Base-by-base conservation (phyloP, 805 yeast genomes). In the Ogataea methylovora region DNA sequence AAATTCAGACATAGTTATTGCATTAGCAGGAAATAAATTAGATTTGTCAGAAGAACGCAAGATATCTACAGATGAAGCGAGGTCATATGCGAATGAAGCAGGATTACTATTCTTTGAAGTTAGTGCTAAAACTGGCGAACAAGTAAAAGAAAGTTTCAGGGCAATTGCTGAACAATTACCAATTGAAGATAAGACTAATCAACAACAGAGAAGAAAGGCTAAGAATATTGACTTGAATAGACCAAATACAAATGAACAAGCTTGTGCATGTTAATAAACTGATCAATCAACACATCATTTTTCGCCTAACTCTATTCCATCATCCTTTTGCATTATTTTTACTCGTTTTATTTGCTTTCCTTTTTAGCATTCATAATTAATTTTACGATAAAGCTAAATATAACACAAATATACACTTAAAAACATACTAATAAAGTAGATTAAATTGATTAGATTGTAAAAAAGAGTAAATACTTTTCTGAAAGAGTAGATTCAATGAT, bases 21-120 rank as follows among this genome's bases (percentile, higher is more conserved):
- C 90, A 23, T 56, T 83, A 26, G 84, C 79, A n/a, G 94, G 88
- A n/a, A 83, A 83, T 51, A 83, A 83, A 50, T 46, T 67, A 2
- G 94, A 83, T 59, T 60, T 83, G 43, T 69, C 54, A 12, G 60
- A 56, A 4, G 67, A 69, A 24, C 63, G 87, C 42, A 54, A 68
- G 40, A 67, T 73, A 8, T 47, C 53, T 4, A 52, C 44, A 22
- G 66, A 60, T 11, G 63, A 61, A 17, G 84, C 84, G 0, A 58
- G 60, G 44, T 63, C 70, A 23, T 79, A 76, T 47, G 76, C 79
- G 3, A 60, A 60, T 34, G 81, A 74, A 37, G 67, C 69, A 36
- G 63, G 61, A 7, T 52, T 76, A 24, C 38, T 71, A 19, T 73
- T 69, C 49, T 63, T 63, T 37, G 79, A 76, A 47, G 78, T 71